A percentile compares a stretch with the other conserved stretches of the same genome.
These are phyloP conservation scores for Heracleum sosnowskyi DNA, from an alignment of 129 eudicot genomes.

Conservation along the genomic window DNA sequence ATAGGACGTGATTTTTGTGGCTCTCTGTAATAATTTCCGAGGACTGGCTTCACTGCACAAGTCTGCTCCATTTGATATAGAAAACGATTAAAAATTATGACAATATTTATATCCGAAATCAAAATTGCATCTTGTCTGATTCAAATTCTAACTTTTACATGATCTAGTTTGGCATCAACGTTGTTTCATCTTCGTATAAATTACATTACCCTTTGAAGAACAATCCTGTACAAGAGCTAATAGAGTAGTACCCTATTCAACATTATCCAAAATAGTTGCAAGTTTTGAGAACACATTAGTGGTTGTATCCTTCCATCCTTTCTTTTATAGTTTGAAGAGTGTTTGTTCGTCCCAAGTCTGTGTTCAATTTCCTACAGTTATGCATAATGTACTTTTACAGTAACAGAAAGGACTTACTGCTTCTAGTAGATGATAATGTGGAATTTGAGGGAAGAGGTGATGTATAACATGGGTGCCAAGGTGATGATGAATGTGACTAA, in stretches of 20 bases:
- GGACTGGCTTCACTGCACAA: conserved; percentile 50
- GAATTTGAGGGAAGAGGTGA: conserved; percentile 90
- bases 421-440: conserved; percentile 66
- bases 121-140: neutral
- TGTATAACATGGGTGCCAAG: conserved; percentile 88
- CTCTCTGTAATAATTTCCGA: conserved; percentile 63
- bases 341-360: too few relatives aligned
- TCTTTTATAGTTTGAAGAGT: neutral
- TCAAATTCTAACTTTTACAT: neutral
- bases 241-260: neutral
- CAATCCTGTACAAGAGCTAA: neutral
- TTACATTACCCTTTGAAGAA: neutral
- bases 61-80: conserved; percentile 37
- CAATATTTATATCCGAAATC: neutral
- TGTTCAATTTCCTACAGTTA: neutral
- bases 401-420: conserved; percentile 33
- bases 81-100: neutral
- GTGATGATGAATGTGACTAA: conserved; percentile 73
- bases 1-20: conserved; percentile 58
- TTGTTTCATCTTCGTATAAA: neutral
- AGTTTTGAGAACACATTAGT: neutral
- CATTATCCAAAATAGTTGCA: neutral
- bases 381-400: neutral
- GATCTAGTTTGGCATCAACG: neutral
- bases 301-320: neutral